These are phyloP conservation scores for Nitzschia sp. DNA, from an alignment of 108 stramenopile species.

Conservation along the genomic window DNA sequence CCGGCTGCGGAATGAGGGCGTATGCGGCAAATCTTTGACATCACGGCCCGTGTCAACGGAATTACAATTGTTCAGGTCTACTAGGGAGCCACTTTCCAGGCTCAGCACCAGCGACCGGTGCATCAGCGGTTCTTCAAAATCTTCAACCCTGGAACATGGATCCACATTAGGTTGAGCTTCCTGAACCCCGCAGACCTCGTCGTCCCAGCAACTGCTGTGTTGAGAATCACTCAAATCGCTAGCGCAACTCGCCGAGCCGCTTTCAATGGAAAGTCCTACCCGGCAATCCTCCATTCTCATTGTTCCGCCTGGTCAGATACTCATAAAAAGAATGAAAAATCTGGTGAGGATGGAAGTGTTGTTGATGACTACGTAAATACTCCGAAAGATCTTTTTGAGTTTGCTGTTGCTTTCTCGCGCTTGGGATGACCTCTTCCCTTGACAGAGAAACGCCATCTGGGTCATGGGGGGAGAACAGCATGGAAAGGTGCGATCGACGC, in stretches of 20 bases:
- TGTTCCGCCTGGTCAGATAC: too few species aligned
- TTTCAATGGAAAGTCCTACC: not conserved
- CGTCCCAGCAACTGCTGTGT: not conserved
- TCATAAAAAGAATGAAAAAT: too few species aligned
- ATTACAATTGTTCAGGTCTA: not conserved
- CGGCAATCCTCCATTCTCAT: conserved; percentile 18
- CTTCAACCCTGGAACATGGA: too few species aligned
- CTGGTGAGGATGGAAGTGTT: too few species aligned
- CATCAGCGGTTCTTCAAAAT: not conserved
- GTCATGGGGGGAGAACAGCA: too few species aligned
- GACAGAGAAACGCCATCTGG: too few species aligned
- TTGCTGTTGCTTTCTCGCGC: too few species aligned
- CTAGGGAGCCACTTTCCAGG: not conserved
- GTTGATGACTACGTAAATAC: too few species aligned
- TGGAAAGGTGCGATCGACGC: too few species aligned
- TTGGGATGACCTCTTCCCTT: too few species aligned
- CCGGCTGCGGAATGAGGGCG: conserved; percentile 10
- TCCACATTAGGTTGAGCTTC: not conserved
- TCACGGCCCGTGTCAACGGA: not conserved
- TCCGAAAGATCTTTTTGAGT: too few species aligned
- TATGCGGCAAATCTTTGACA: conserved; percentile 5
- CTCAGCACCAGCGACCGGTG: not conserved
- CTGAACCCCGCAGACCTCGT: not conserved
- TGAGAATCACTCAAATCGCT: conserved; percentile 18
- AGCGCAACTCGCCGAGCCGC: conserved; percentile 9